Conservation (phyloP, 1,284 basidiomycete species). For the Inonotus obliquus region DNA sequence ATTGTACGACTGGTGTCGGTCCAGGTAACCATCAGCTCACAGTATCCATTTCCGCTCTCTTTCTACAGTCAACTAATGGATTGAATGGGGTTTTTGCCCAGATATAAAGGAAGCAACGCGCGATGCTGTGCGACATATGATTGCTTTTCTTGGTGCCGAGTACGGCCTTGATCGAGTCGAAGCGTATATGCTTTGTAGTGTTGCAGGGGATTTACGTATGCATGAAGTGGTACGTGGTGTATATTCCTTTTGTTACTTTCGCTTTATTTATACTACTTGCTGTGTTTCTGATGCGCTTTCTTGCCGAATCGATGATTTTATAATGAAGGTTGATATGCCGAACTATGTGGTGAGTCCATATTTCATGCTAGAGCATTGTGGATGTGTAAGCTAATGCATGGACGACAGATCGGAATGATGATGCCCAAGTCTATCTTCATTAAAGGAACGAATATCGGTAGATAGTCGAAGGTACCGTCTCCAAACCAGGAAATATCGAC, state of each 20-base stretch:
- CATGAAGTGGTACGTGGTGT: conserved; percentile 51
- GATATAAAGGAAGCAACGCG: conserved; percentile 53
- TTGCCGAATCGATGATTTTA: background rate
- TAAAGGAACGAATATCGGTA: background rate
- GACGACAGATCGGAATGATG: conserved; percentile 29
- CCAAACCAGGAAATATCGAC: no score
- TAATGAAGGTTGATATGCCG: conserved; percentile 54
- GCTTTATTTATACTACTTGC: background rate
- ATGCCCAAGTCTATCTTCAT: conserved; percentile 26
- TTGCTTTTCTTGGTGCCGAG: conserved; percentile 41
- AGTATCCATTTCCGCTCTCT: background rate
- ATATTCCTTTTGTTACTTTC: background rate
- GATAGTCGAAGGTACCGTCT: no score
- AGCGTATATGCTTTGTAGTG: conserved; percentile 60
- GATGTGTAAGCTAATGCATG: background rate
- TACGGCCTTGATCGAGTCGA: conserved; percentile 38
- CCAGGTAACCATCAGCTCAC: conserved; percentile 27
- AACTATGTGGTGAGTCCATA: conserved; percentile 49
- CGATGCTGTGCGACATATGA: conserved; percentile 53
- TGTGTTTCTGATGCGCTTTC: background rate
- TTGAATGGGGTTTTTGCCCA: conserved; percentile 12
- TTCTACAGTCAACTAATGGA: background rate
- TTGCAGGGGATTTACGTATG: conserved; percentile 53
- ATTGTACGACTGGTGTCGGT: conserved; percentile 55
- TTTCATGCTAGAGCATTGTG: background rate